Evolutionary conservation across 257 asterid genomes (phyloP), one percentile per base, ranked within the genome.

Genomic region (Petunia axillaris): DNA sequence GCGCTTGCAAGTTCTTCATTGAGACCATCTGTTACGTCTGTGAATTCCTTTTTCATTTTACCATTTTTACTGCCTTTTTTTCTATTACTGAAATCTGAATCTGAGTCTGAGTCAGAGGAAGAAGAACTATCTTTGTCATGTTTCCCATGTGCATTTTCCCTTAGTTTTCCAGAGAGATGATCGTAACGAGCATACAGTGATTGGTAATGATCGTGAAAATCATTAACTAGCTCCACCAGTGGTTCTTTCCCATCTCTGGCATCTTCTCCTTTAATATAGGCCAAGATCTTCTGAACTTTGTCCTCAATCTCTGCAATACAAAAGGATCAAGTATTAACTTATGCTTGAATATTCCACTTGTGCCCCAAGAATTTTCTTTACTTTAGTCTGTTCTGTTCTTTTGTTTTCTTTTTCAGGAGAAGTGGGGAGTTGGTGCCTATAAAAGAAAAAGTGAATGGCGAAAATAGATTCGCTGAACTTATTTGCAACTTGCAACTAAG

Each of bases 121-220:
- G 91, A 90, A 60, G 97, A 89, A 87, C 87, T 75, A 16, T 82
- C 92, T 13, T 84, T 82, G 59, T 82, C 92, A 16, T 66, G 82
- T 74, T 89, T 88, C 43, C 86, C 88, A 8, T 81, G 83, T 39
- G 87, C 94, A 64, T 88, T 83, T 66, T 90, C 90, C 74, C 85
- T 84, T 89, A 96, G 73, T 83, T 88, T 93, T 75, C 91, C 94
- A 2, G 94, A 92, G 70, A 94, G 95, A 89, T 91, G 88, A 87
- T 89, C 98, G 43, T 94, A 96, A 76, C 92, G 90, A 13, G 82
- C 84, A 74, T 86, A 94, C 9, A 96, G 96, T 68, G 94, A 84
- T 86, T 87, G 85, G 88, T 92, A 96, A 15, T 90, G 89, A 70
- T 84, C 86, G 86, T 89, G 89, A 79, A 96, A 89, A 78, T 92